Conservation (phyloP, 1,284 basidiomycete genomes). For the Blastosporella zonata region DNA sequence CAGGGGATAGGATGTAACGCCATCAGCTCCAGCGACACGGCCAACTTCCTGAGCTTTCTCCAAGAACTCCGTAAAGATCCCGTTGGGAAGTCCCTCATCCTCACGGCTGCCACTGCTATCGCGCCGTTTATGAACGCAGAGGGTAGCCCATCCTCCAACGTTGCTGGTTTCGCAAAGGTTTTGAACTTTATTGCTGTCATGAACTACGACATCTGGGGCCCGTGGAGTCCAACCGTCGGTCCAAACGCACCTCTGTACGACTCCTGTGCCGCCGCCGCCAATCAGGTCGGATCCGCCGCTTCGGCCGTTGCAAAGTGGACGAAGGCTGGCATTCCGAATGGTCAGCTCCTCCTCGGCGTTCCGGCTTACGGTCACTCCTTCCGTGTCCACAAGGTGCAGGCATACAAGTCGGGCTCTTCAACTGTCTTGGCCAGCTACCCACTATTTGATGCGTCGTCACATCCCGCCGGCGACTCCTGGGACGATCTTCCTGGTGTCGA, state of each 20-base stretch:
- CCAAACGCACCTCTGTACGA: slow-evolving; percentile 86
- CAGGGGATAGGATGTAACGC: slow-evolving; percentile 73
- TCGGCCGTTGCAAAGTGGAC: slow-evolving; percentile 75
- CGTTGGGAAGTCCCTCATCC: slow-evolving; percentile 58
- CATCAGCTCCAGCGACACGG: slow-evolving; percentile 61
- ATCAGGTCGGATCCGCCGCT: slow-evolving; percentile 76
- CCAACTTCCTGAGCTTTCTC: slow-evolving; percentile 74
- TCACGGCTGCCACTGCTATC: slow-evolving; percentile 73
- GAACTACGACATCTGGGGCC: slow-evolving; percentile 84
- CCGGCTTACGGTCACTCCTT: slow-evolving; percentile 75
- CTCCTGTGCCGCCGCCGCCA: slow-evolving; percentile 58
- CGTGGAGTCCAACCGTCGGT: slow-evolving; percentile 55
- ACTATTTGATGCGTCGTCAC: slow-evolving; percentile 42
- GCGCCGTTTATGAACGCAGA: slow-evolving; percentile 62
- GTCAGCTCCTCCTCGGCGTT: slow-evolving; percentile 71
- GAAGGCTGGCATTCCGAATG: slow-evolving; percentile 70
- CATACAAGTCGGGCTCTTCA: slow-evolving; percentile 35
- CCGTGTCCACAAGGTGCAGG: slow-evolving; percentile 40
- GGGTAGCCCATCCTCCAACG: slow-evolving; percentile 60
- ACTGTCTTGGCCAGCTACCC: slow-evolving; percentile 47
- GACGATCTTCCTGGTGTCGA: slow-evolving; percentile 43
- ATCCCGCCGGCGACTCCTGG: slow-evolving; percentile 59
- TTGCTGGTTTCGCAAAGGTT: slow-evolving; percentile 67
- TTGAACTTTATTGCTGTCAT: slow-evolving; percentile 84
- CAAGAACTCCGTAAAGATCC: slow-evolving; percentile 64